phyloP scores from a whole-genome alignment of 768 basidiomycete genomes.

The Phaeotremella skinneri region DNA sequence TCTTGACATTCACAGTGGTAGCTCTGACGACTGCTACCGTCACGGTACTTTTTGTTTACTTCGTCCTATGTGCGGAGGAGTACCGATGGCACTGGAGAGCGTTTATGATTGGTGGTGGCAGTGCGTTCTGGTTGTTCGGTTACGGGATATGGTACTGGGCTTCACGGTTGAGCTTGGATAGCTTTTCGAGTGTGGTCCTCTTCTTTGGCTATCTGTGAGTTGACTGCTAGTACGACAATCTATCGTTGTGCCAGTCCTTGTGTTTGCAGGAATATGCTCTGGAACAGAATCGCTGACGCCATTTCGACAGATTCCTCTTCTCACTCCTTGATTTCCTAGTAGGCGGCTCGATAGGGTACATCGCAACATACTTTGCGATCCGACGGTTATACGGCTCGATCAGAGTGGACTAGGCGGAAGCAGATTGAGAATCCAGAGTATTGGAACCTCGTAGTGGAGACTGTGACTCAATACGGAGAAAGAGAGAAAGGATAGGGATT shows the following conservation, averaged over 20 bases:
- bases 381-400: conserved; percentile 66
- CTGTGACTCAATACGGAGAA: too few species aligned
- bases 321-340: conserved; percentile 81
- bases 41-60: conserved; percentile 67
- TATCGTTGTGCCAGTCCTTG: neutral
- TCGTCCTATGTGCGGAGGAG: conserved; percentile 88
- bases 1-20: conserved; percentile 78
- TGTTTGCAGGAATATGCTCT: neutral
- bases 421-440: neutral
- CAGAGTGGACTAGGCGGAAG: conserved; percentile 41
- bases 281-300: neutral
- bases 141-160: conserved; percentile 74
- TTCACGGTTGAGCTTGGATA: conserved; percentile 78
- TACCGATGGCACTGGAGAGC: conserved; percentile 98
- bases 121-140: conserved; percentile 81
- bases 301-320: conserved; percentile 60
- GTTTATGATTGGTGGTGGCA: conserved; percentile 87
- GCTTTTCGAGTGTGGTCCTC: conserved; percentile 72
- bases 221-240: neutral
- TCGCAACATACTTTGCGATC: conserved; percentile 88
- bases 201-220: conserved; percentile 80
- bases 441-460: too few species aligned
- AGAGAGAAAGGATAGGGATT: too few species aligned
- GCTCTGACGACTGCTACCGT: conserved; percentile 85
- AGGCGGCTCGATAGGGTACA: conserved; percentile 87